Evolutionary conservation across 2,329 filamentous ascomycete genomes (phyloP), one percentile per base, ranked within the genome.

Genomic region (Fusarium sp.): DNA sequence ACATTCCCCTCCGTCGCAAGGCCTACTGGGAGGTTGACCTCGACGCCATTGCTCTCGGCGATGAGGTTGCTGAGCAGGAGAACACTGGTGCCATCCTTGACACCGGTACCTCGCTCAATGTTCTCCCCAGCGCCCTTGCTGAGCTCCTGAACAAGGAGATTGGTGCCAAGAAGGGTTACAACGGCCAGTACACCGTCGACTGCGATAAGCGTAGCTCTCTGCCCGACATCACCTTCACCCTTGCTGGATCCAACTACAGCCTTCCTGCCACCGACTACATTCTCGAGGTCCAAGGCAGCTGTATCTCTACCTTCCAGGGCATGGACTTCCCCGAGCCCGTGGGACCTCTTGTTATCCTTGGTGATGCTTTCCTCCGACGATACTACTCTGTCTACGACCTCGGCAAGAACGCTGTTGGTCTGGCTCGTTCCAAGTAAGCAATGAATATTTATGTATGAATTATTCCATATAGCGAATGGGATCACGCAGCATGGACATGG

Each of bases 11-110:
- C 70, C 92, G 95, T 78, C 92, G 95, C 77, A 98, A 98, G 90
- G 95, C 95, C 45, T 99, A 99, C 87, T 99, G 95, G 95, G 95
- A 99, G 85, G 94, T 99, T 53, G 93, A 98, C 73, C 88, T 99
- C 61, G 90, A 98, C 73, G 85, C 92, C 65, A 95, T 99, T 80
- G 88, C 90, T 53, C 92, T 97, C 66, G 96, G 95, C 71, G 85
- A 93, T 49, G 87, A 91, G 74, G 89, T 87, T 68, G 93, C 93
- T 61, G 91, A 97, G 78, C 88, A 98, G 66, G 94, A 98, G 67
- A 88, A 92, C 84, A 97, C 93, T 57, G 96, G 95, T 81, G 92
- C 93, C 72, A 97, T 99, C 68, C 91, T 99, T 61, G 95, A 99
- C 85, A 99, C 95, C 53, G 95, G 95, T 73, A 99, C 95, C 75